phyloP scores from a whole-genome alignment of 768 basidiomycete species.

The Lentinula guzmanii region DNA sequence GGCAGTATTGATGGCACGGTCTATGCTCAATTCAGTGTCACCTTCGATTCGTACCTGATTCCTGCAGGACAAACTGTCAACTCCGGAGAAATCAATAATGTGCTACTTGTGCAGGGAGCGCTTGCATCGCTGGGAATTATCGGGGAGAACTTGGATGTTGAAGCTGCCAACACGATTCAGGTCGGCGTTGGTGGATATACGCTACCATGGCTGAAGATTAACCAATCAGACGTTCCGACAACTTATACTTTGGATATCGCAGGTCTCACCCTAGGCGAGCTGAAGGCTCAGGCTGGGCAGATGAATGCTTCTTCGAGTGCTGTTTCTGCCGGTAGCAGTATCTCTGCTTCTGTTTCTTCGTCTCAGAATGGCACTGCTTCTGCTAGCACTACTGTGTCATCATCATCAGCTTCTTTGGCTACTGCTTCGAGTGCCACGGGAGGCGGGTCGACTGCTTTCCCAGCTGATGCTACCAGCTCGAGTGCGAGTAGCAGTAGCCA shows the following conservation, averaged over 20 bases:
- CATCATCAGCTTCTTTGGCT: neutral
- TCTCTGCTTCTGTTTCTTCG: neutral
- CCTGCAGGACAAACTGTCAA: constrained; percentile 55
- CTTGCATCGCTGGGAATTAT: constrained; percentile 53
- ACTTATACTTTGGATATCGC: constrained; percentile 32
- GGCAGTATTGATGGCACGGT: constrained; percentile 41
- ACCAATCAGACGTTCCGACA: constrained; percentile 48
- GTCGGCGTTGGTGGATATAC: constrained; percentile 52
- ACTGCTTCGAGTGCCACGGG: neutral
- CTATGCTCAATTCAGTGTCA: constrained; percentile 54
- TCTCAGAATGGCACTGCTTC: neutral
- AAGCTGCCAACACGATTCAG: constrained; percentile 38
- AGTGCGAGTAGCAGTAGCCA: neutral
- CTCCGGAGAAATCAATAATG: constrained; percentile 53
- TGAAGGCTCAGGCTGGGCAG: constrained; percentile 14
- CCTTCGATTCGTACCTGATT: constrained; percentile 49
- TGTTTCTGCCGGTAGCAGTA: neutral
- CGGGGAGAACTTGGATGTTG: constrained; percentile 50
- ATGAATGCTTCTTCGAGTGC: constrained; percentile 7
- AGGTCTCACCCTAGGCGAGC: constrained; percentile 4
- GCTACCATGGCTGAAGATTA: constrained; percentile 60
- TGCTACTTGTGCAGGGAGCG: constrained; percentile 54
- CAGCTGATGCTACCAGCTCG: neutral
- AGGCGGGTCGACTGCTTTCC: neutral
- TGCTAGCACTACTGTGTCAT: neutral